Base-by-base conservation (phyloP, 2,329 filamentous ascomycete genomes). In the Emergomyces orientalis region DNA sequence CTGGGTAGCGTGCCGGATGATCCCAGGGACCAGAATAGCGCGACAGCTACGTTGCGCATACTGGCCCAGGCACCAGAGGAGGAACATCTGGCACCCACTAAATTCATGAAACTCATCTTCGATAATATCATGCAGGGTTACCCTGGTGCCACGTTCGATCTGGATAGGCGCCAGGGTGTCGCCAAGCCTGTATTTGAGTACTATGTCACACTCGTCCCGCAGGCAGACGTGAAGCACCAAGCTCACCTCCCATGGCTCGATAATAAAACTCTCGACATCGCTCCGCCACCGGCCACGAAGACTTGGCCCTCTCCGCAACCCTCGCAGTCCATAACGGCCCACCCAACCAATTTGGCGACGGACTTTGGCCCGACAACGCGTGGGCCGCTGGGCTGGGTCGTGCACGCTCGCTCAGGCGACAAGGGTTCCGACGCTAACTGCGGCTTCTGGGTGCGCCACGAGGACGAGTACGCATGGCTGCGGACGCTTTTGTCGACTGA, bases 51-150 rank as follows among this genome's bases (percentile, higher is more conserved):
- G 32, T 69, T 80, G 55, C 71, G 79, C 8, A 68, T 79, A 27
- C 75, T 81, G 61, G 74, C 76, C 0, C 79, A 86, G 67, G 80
- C 82, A 3, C 70, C 64, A 19, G 70, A 73, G 34, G 74, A 76
- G 19, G 74, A 75, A 54, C 68, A 71, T 62, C 68, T 75, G 17
- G 69, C 69, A 32, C 69, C 73, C 4, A 65, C 61, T 19, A 73
- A 67, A 59, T 78, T 78, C 65, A 65, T 76, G 2, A 70, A 74
- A 9, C 73, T 69, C 30, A 69, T 75, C 61, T 70, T 73, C 25
- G 74, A 77, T 62, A 74, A 73, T 60, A 73, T 77, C 64, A 76
- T 77, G 70, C 75, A 77, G 65, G 69, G 71, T 11, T 78, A 77
- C 64, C 76, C 75, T 0, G 76, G 74, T 8, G 69, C 70, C 9